Evolutionary conservation across 345 rosid species (phyloP), one percentile per base, ranked within the genome.

Genomic region (Rhodomyrtus tomentosa): DNA sequence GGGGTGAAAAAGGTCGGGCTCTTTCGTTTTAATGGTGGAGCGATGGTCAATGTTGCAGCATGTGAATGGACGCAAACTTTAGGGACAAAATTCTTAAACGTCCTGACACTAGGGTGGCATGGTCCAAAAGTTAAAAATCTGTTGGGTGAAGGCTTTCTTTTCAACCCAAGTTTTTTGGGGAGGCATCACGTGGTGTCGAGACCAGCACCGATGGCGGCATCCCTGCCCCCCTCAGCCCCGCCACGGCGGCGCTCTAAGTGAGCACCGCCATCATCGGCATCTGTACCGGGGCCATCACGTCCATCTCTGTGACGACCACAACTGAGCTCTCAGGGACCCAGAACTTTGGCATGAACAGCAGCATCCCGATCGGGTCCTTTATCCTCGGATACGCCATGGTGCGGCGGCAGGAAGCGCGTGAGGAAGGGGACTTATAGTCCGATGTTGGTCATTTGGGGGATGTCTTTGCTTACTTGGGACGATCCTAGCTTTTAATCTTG

Each of bases 291-390:
- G 94, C 98, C 20, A 93, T 95, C 81, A 91, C 93, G 3, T 92
- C 98, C 51, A 89, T 95, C 53, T 82, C 99, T 0, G 96, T 92
- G 12, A 82, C 94, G 18, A 89, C 90, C 85, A 95, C 98, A 4
- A 85, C 92, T 1, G 96, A 93, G 82, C 91, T 95, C 16, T 97
- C 95, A 49, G 93, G 98, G 53, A 87, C 90, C 2, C 89, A 91
- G 50, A 87, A 93, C 56, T 95, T 95, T 72, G 87, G 94, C 12
- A 91, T 92, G n/a, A 97, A 97, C 87, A 98, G 94, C 38, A 95
- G 93, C 83, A 95, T 97, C 83, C 98, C 98, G 2, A 58, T 95
- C 3, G 98, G 99, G 1, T 93, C 96, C 22, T 94, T 92, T 45
- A 11, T 89, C 15, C 95, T 92, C 50, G 98, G 98, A 8, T 91